Conservation (phyloP, 495 filamentous ascomycete genomes). For the Penicillium samsonianum region DNA sequence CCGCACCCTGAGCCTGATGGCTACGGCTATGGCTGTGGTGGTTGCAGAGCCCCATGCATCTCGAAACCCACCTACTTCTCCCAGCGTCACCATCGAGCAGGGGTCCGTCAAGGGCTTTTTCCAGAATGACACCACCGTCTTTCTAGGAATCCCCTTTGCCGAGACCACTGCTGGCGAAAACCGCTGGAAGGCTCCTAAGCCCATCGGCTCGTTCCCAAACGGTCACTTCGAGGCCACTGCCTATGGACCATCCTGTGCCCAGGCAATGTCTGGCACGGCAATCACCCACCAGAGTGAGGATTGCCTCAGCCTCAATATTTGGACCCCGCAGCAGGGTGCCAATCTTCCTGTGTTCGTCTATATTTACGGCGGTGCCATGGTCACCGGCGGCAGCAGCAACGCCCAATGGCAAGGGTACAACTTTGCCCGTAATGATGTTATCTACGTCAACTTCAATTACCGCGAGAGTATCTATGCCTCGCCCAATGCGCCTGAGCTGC, state of each 20-base stretch:
- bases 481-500: constrained; percentile 28
- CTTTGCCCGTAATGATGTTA: constrained; percentile 33
- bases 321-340: constrained; percentile 2
- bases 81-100: constrained; percentile 19
- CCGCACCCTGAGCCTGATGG: constrained; percentile 13
- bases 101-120: constrained; percentile 22
- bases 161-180: constrained; percentile 29
- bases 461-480: constrained; percentile 31
- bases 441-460: constrained; percentile 36
- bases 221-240: constrained; percentile 24
- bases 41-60: not conserved
- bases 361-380: constrained; percentile 33
- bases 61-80: not conserved
- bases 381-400: constrained; percentile 29
- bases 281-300: constrained; percentile 30
- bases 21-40: constrained; percentile 12
- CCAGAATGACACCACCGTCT: constrained; percentile 28
- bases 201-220: constrained; percentile 12
- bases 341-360: constrained; percentile 31
- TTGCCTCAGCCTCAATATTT: constrained; percentile 33
- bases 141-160: constrained; percentile 33
- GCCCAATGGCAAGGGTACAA: constrained; percentile 30
- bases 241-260: constrained; percentile 30
- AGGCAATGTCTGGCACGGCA: constrained; percentile 27
- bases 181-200: constrained; percentile 30